Evolutionary conservation across 2,329 filamentous ascomycete species (phyloP), one percentile per base, ranked within the genome.

Genomic region (Diaporthe vaccinii): DNA sequence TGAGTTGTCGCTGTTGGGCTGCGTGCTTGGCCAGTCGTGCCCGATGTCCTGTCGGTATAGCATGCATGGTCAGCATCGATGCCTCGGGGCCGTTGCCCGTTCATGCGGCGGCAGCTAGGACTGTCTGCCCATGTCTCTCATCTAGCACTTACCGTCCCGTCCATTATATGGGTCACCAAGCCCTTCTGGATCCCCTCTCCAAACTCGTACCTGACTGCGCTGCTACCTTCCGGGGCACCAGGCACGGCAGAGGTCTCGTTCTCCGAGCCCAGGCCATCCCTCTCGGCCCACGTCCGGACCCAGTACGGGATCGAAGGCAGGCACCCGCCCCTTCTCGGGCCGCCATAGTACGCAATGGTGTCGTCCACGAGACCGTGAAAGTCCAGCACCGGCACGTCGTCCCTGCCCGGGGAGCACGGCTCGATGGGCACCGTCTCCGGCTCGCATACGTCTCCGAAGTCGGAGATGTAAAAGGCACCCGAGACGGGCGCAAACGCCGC

Each of bases 311-410:
- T 86, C 0, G 84, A 77, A 1, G 87, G 88, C 62, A 89, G 76
- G 69, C 83, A 85, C 0, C 85, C 86, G 1, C 84, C 84, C 2
- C 84, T 82, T 4, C 86, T 83, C 3, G 75, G 39, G 2, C 84
- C 85, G 1, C 88, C 88, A 3, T 79, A 74, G 75, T 89, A 89
- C 0, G 80, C 77, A 46, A 90, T 88, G 0, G 84, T 87, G 4
- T 77, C 81, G 78, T 90, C 89, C 3, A 78, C 82, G 2, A 83
- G 84, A n/a, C 88, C 88, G 78, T 90, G 88, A 71, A 89, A 86
- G 57, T 88, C 86, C 12, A 90, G 79, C 14, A 90, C 82, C 1
- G 88, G 87, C 4, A 89, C 74, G 5, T 83, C 78, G 0, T 71
- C 77, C 51, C 82, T 80, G 3, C 78, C 80, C 0, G 85, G 82